Evolutionary conservation across 257 asterid genomes (phyloP).

Genomic region (Petunia axillaris): DNA sequence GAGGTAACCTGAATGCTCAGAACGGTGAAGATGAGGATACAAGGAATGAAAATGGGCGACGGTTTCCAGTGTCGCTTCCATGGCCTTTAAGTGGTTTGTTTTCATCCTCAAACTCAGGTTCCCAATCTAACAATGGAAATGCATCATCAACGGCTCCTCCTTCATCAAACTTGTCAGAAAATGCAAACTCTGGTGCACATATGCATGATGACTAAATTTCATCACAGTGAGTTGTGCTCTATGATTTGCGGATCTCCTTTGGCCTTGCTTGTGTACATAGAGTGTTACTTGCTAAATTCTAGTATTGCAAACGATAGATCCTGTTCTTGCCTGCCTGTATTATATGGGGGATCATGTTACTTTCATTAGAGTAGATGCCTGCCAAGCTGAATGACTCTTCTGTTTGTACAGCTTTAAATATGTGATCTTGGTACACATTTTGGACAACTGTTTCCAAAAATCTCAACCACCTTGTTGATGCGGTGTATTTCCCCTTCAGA

Average conservation of each 20-base stretch:
- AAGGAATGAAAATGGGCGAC: slow-evolving; percentile 50
- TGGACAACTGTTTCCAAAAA: background rate
- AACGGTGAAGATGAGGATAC: slow-evolving; percentile 36
- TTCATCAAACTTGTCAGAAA: slow-evolving; percentile 33
- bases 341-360: slow-evolving; percentile 14
- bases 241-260: slow-evolving; percentile 15
- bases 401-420: slow-evolving; percentile 24
- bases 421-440: background rate
- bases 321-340: slow-evolving; percentile 18
- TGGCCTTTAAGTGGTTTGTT: slow-evolving; percentile 81
- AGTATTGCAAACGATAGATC: background rate
- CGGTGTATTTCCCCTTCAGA: background rate
- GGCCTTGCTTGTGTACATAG: slow-evolving; percentile 23
- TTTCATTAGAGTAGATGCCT: slow-evolving; percentile 14
- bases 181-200: slow-evolving; percentile 41
- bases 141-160: slow-evolving; percentile 35
- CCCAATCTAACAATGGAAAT: slow-evolving; percentile 46
- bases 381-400: background rate
- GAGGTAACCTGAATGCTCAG: slow-evolving; percentile 28
- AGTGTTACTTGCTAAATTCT: background rate
- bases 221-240: slow-evolving; percentile 23
- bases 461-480: background rate
- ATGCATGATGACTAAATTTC: slow-evolving; percentile 43
- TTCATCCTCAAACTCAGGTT: slow-evolving; percentile 39
- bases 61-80: slow-evolving; percentile 62